Evolutionary conservation across 805 yeast genomes (phyloP), one percentile per base, ranked within the genome.

Genomic region (Cyberlindnera xishuangbannaensis): DNA sequence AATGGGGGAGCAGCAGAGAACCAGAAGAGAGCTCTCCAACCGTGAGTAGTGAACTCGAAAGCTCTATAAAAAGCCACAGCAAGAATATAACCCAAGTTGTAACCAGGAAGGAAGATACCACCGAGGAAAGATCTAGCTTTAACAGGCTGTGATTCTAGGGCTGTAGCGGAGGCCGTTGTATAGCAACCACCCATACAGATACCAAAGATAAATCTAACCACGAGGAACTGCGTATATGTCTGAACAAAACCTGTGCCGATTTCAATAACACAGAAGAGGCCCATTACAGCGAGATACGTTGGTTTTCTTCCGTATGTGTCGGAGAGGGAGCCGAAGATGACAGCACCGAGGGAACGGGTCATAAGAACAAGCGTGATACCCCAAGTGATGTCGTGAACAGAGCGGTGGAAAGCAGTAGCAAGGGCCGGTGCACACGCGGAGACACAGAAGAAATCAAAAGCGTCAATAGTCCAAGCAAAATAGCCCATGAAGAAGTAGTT

Each of bases 11-110:
- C 78, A n/a, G 85, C 71, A 18, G 76, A 68, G 50, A 82, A 79
- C 87, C 87, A 81, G 57, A 76, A 80, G 27, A 79, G 59, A 1
- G 83, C 69, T 48, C 85, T 65, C 90, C 90, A 81, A 6, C 72
- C 69, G 41, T 76, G 72, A 4, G 58, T 47, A 5, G 69, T 53
- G 38, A 69, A 68, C 34, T 67, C 63, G 38, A 78, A 62, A 9
- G 84, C 86, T 40, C 85, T 65, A 50, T 62, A 71, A 59, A 80
- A 80, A n/a, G 75, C 59, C 19, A 74, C 79, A 2, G 76, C 83
- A 17, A 78, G 61, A 33, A 80, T 65, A 48, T 76, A 78, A 11
- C 87, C 88, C 42, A 79, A 64, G 9, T 82, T 79, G 44, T 80
- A 73, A 30, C 73, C 76, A 33, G 69, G 66, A 41, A 69, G 69